Evolutionary conservation across 805 yeast species (phyloP), one percentile per base, ranked within the genome.

Genomic region (Kodamaea hsintzibuensis): DNA sequence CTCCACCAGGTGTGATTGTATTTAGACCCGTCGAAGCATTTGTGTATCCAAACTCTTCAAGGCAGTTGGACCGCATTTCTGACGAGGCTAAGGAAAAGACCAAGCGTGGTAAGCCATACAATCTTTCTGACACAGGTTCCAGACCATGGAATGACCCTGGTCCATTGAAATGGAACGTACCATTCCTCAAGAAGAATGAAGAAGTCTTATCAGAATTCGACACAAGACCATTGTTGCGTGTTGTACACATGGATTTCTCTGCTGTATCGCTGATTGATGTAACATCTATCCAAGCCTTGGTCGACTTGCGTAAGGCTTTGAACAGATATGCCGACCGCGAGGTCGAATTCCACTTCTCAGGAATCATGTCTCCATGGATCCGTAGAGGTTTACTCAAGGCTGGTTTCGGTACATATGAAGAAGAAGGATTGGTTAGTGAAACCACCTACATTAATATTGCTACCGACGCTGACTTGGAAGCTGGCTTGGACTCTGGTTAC

Each of bases 121-220:
- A 61, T 46, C 59, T 44, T 27, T 57, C 64, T 0, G 67, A 67
- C 45, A 59, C 73, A n/a, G 84, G 88, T 43, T 86, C 86, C 53
- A 81, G 91, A 58, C 92, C 96, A 16, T 92, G 97, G 96, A 91
- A 91, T 66, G 93, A 91, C 64, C 91, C 91, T 14, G 96, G 96
- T 58, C 89, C 79, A 42, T 71, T 79, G 57, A 67, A 63, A 45
- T 70, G 76, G 67, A 68, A 61, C 5, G 60, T 75, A 9, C 74
- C 72, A 14, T 71, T 66, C 55, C n/a, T 57, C 16, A 64, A 64
- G 54, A 60, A 61, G 43, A 60, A 56, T 43, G 44, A 54, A 10
- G 55, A 61, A 22, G 57, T 54, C 7, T 55, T 56, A 49, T 48
- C 18, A 7, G 61, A 50, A 4, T 59, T 55, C 14, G 68, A 88